These are phyloP conservation scores for Pinus tabuliformis DNA, from an alignment of 75 land plant species.

Conservation along the genomic window DNA sequence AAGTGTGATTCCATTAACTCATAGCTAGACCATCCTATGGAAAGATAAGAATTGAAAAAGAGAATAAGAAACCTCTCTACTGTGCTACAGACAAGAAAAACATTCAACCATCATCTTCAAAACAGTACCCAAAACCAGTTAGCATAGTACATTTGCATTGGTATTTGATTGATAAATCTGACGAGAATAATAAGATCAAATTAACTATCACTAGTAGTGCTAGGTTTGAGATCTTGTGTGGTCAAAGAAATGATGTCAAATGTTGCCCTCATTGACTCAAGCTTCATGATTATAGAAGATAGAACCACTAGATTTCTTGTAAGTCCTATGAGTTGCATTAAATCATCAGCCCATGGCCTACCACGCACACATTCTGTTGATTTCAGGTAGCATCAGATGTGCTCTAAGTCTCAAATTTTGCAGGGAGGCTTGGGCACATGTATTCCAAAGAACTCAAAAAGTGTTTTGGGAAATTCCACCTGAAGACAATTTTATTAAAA, in stretches of 20 bases:
- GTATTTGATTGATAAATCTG: not conserved
- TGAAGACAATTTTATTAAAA: too few species aligned
- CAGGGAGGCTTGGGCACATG: too few species aligned
- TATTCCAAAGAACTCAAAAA: too few species aligned
- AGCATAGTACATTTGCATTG: not conserved
- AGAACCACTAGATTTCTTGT: not conserved
- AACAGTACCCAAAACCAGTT: not conserved
- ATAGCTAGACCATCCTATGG: not conserved
- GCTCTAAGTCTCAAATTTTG: too few species aligned
- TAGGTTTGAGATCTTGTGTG: not conserved
- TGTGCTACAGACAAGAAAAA: not conserved
- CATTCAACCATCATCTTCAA: not conserved
- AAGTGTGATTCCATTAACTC: not conserved
- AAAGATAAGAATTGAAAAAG: not conserved
- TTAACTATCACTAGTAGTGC: not conserved
- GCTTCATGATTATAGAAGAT: not conserved
- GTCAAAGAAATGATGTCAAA: not conserved
- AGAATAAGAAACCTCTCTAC: not conserved
- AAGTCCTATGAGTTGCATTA: not conserved
- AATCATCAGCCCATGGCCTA: too few species aligned
- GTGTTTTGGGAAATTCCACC: too few species aligned
- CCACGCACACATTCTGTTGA: too few species aligned
- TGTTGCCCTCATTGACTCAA: not conserved
- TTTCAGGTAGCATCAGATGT: too few species aligned
- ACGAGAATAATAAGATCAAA: not conserved